Base-by-base conservation (phyloP, 352 stramenopile genomes). In the Phytophthora sojae region DNA sequence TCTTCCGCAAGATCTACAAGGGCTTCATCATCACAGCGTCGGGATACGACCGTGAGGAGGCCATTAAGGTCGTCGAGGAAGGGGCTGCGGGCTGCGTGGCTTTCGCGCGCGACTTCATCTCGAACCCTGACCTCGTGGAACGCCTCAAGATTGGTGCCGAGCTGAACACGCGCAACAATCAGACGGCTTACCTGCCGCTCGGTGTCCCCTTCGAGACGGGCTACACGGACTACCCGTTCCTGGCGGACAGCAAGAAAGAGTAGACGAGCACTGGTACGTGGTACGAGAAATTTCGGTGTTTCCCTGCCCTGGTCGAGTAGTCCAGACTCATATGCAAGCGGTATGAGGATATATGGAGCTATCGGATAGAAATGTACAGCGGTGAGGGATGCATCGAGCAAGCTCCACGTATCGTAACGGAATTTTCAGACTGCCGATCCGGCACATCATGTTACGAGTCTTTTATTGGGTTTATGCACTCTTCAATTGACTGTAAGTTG, bases 51-150 rank as follows among this genome's bases (percentile, higher is more conserved):
- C 54, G 60, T 3, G 60, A 59, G 0, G 64, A 71, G 11, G 81
- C 64, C 17, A 62, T 67, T 4, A 53, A 72, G 29, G 67, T 71
- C 11, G 60, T 89, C 5, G 63, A 74, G 11, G 64, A 78, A 19
- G 75, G 75, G 4, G 25, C 62, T 2, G 73, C 65, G 7, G 76
- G 84, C 44, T 57, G 64, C 14, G 73, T 87, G 9, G 78, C 75
- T 12, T 88, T 79, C 60, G 75, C 69, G 6, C 76, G 70, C 4
- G 66, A 77, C 57, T 88, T 84, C 63, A 86, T 88, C 57, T 73
- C 79, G 15, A 88, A 85, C 59, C 81, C 81, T 15, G 76, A 87
- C 51, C 60, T 88, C 35, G 69, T 83, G 21, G 45, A 77, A 11
- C 69, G 79, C n/a, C 61, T 88, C 7, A 37, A 64, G 47, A 25